Conservation (phyloP, 345 rosid genomes). For the Rhizophora mangle region DNA sequence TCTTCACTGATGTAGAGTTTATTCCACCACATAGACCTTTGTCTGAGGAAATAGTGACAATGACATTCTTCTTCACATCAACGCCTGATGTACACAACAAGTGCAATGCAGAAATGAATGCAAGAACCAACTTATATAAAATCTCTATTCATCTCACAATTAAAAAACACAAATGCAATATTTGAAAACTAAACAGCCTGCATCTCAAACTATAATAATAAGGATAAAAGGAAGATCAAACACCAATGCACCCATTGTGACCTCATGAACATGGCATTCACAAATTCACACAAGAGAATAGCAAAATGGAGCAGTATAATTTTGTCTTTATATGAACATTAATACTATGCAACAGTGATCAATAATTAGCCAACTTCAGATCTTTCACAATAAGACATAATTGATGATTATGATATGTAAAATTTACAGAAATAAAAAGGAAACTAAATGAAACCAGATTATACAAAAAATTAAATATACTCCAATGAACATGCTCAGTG, state of each 20-base stretch:
- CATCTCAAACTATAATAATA: background rate
- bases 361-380: background rate
- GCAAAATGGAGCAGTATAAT: background rate
- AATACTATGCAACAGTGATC: background rate
- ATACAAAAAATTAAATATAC: background rate
- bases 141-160: background rate
- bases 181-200: background rate
- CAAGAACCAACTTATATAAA: background rate
- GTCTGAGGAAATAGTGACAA: conserved; percentile 87
- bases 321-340: background rate
- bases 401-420: too few species aligned
- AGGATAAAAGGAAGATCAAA: background rate
- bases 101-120: conserved; percentile 2
- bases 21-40: conserved; percentile 99
- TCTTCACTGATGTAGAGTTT: conserved; percentile 84
- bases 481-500: background rate
- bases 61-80: conserved; percentile 92
- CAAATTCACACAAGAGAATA: background rate
- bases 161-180: background rate
- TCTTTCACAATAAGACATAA: too few species aligned
- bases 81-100: conserved; percentile 45
- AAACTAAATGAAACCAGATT: too few species aligned
- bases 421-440: too few species aligned
- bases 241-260: background rate
- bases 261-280: background rate